Percentiles rank a stretch among this genome's conserved stretches.
Conservation (phyloP, 371 early-diverging fungal species). For the Dinochytrium kinnereticum region DNA sequence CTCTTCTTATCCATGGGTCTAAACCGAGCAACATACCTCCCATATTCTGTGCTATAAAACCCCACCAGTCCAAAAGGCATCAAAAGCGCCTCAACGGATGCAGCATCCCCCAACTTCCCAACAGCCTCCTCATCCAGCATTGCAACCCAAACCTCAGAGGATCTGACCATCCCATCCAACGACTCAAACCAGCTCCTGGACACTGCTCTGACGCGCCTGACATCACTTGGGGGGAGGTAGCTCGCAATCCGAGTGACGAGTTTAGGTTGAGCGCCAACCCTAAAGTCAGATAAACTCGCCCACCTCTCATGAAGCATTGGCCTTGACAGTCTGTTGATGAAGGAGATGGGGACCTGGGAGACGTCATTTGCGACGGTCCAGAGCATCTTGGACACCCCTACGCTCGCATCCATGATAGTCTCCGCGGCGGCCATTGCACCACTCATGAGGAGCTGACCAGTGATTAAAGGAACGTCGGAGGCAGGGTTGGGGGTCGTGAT, state of each 20-base stretch:
- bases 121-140: not conserved
- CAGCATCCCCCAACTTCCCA: too few relatives aligned
- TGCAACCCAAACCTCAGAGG: not conserved
- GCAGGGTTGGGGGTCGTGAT: not conserved
- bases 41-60: not conserved
- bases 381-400: constrained; percentile 3
- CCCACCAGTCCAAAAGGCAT: not conserved
- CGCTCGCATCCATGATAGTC: not conserved
- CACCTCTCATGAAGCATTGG: not conserved
- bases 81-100: too few relatives aligned
- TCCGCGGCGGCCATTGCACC: constrained; percentile 8
- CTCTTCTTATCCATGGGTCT: not conserved
- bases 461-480: not conserved
- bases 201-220: not conserved
- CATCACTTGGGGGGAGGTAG: not conserved
- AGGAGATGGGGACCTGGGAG: not conserved
- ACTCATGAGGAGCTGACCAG: not conserved
- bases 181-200: constrained; percentile 2
- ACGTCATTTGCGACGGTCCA: not conserved
- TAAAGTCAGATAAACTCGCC: constrained; percentile 2
- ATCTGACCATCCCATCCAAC: constrained; percentile 1
- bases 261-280: not conserved
- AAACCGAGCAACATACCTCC: not conserved
- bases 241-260: not conserved
- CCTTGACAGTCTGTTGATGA: not conserved